Base-by-base conservation (phyloP, 192 early-diverging fungal species). In the Podila verticillata region DNA sequence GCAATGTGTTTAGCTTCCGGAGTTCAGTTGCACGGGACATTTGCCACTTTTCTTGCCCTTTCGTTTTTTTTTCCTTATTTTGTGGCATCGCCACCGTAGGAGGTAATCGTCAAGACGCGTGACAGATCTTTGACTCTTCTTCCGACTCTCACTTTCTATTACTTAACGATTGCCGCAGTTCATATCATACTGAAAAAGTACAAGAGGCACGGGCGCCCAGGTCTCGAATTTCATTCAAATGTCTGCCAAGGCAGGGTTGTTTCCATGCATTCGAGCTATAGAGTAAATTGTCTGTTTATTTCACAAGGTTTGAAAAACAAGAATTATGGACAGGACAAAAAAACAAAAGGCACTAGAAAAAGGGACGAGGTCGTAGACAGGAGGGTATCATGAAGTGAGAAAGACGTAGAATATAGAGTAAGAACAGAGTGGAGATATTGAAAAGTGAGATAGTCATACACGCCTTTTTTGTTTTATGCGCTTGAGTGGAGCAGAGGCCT, bases 401-500 rank as follows among this genome's bases (percentile, higher is more conserved):
- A 30, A 32, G 15, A 59, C 17, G 13, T 1, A 29, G 19, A 19
- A 59, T 15, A 29, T 1, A 29, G 19, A 19, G 28, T n/a, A n/a
- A n/a, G n/a, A n/a, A 59, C 7, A 44, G 39, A 44, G 39, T 44
- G 7, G 39, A 44, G 39, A 44, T n/a, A n/a, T n/a, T n/a, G 39
- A 2, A 17, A 44, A 39, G 2, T 34, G 36, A 39, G 36, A 39
- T 34, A 2, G 32, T 34, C 32, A 34, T 34, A 34, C 2, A 34
- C 3, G 32, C 3, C 9, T 35, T 15, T 1, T 44, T 44, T 2
- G 7, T 44, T 44, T 44, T 44, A 44, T 44, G 39, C 39, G 10
- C 39, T 44, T 17, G 39, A 15, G 36, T 66, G 44, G 32, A 84
- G 66, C 32, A 84, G 63, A 61, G 83, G 77, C 9, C 57, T 68